phyloP scores from a whole-genome alignment of 345 rosid species.

The Noccaea caerulescens region DNA sequence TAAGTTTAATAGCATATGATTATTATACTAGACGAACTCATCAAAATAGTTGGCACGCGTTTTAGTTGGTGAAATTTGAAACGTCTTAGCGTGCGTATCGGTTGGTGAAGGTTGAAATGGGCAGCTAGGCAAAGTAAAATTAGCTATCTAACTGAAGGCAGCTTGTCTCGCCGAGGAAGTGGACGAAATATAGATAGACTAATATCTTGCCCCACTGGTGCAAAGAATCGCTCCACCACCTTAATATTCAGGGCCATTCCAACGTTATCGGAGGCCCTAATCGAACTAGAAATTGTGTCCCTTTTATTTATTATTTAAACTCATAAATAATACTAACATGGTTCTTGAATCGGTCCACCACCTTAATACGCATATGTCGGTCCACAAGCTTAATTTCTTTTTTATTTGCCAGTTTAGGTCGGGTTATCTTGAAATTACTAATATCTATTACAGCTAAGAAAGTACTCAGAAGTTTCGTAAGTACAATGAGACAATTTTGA shows the following conservation, averaged over 20 bases:
- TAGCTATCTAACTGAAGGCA: too few species aligned
- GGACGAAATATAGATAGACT: too few species aligned
- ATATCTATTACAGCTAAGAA: not conserved
- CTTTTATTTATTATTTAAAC: not conserved
- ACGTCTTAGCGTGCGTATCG: too few species aligned
- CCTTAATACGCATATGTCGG: not conserved
- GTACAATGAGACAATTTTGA: not conserved
- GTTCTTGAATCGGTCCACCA: slow-evolving; percentile 10
- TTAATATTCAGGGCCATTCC: slow-evolving; percentile 5
- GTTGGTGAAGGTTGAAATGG: too few species aligned
- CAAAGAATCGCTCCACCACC: slow-evolving; percentile 3
- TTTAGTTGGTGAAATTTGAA: too few species aligned
- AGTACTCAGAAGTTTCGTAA: not conserved
- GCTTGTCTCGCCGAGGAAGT: too few species aligned
- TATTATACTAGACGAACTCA: too few species aligned
- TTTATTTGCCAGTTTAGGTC: not conserved
- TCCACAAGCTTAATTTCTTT: not conserved
- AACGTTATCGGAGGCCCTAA: slow-evolving; percentile 2
- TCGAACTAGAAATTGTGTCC: not conserved
- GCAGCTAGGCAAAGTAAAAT: too few species aligned
- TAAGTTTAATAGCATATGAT: too few species aligned
- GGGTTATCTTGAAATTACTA: not conserved
- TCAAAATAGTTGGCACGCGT: too few species aligned
- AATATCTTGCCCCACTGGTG: not conserved
- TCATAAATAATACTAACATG: not conserved